A percentile compares a stretch with the other conserved stretches of the same genome.
These are phyloP conservation scores for Stagonosporopsis rhizophila DNA, from an alignment of 2,329 filamentous ascomycete genomes.

Conservation along the genomic window DNA sequence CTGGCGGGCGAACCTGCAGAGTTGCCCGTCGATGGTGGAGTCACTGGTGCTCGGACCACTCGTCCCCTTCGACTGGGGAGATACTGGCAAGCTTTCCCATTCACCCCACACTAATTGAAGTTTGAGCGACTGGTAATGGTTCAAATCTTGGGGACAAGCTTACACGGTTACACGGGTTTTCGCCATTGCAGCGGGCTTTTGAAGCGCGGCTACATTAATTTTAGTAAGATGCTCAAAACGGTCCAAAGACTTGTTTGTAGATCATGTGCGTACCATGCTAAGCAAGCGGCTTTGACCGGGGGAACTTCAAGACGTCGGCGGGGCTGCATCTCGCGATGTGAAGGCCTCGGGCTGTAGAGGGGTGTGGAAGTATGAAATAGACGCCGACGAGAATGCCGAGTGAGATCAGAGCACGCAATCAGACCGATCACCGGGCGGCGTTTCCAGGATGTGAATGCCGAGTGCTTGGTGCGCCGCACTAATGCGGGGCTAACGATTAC, in stretches of 20 bases:
- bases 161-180: conserved; percentile 13
- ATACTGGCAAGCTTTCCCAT: conserved; percentile 5
- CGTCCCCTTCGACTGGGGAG: conserved; percentile 11
- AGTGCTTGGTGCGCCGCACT: neutral
- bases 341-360: neutral
- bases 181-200: conserved; percentile 15
- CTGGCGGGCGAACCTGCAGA: conserved; percentile 4
- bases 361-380: neutral
- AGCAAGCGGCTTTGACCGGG: conserved; percentile 14
- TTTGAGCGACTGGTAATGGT: neutral
- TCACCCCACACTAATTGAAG: conserved; percentile 1
- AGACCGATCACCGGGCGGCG: neutral
- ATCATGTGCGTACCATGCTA: conserved; percentile 11
- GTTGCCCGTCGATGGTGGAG: conserved; percentile 1
- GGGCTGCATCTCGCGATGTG: conserved; percentile 1
- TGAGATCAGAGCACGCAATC: neutral
- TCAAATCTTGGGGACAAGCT: neutral
- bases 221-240: neutral
- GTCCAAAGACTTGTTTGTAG: neutral
- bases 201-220: conserved; percentile 8
- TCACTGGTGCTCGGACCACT: conserved; percentile 7
- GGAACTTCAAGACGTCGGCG: conserved; percentile 12
- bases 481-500: neutral
- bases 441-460: neutral
- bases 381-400: conserved; percentile 5